phyloP scores from a whole-genome alignment of 1,284 basidiomycete genomes.

The Puccinia triticina region DNA sequence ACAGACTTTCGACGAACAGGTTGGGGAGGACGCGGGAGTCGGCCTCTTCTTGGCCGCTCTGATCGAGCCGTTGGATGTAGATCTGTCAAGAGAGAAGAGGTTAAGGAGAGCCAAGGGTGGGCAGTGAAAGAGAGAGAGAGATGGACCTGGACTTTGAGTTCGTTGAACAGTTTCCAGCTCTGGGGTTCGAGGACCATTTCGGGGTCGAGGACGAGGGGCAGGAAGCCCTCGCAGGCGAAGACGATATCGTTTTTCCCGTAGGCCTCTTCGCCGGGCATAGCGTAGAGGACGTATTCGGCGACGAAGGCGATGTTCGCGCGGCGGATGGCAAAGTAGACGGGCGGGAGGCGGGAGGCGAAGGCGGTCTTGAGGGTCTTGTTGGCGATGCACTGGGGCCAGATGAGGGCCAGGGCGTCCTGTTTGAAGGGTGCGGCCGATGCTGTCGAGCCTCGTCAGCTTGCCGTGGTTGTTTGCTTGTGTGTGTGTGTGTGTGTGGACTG shows the following conservation, averaged over 20 bases:
- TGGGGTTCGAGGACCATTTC: slow-evolving; percentile 27
- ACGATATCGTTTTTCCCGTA: slow-evolving; percentile 50
- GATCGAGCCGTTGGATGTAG: slow-evolving; percentile 49
- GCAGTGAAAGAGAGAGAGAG: neutral
- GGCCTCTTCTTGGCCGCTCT: slow-evolving; percentile 39
- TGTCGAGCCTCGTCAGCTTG: neutral
- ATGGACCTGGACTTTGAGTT: slow-evolving; percentile 46
- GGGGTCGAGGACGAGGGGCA: slow-evolving; percentile 29
- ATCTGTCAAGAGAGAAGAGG: slow-evolving; percentile 7
- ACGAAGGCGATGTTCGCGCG: slow-evolving; percentile 44
- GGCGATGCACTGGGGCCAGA: slow-evolving; percentile 40
- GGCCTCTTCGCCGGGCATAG: slow-evolving; percentile 47
- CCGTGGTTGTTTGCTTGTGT: too few species aligned
- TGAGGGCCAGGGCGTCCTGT: slow-evolving; percentile 31
- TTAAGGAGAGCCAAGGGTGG: neutral
- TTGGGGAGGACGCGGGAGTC: slow-evolving; percentile 41
- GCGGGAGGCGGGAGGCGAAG: neutral
- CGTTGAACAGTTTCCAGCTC: slow-evolving; percentile 46
- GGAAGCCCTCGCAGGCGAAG: slow-evolving; percentile 49
- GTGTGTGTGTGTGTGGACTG: neutral
- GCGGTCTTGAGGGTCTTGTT: slow-evolving; percentile 30
- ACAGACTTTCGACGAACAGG: slow-evolving; percentile 46
- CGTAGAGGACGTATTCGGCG: slow-evolving; percentile 41
- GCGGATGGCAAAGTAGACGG: slow-evolving; percentile 34
- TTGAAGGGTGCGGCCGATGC: slow-evolving; percentile 38